Evolutionary conservation across 371 early-diverging fungal species (phyloP), one percentile per base, ranked within the genome.

Genomic region (Rhizopus arrhizus): DNA sequence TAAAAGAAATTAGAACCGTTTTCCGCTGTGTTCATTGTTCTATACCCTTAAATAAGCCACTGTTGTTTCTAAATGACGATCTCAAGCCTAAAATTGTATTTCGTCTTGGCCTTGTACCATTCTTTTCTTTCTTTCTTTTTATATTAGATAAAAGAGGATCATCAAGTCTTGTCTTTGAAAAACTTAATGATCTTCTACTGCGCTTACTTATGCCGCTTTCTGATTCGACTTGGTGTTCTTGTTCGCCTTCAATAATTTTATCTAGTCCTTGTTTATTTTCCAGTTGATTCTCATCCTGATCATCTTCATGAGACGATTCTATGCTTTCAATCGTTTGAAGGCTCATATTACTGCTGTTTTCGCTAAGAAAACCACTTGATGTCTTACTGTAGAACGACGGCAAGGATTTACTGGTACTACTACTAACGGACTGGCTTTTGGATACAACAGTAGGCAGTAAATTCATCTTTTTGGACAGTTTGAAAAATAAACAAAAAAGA

Each of bases 401-500:
- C 11, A 48, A 40, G 10, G 53, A 47, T 41, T 40, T 29, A 22
- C 29, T 38, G 15, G 49, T 35, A 13, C 28, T 58, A 5, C 7
- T 48, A 29, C 22, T 15, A 48, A 5, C 10, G 6, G 43, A 43
- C 2, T 43, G 12, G 43, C 49, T 48, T 5, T 28, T 8, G 15
- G 41, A 29, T 55, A 43, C 32, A 4, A 38, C 9, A 2, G 46
- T 15, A 15, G 8, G 16, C 0, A 15, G 12, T 4, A 64, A 3
- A 11, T 38, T 35, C 47, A 65, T 51, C 29, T 56, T 59, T 65
- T 64, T 60, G 38, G 82, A 86, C 3, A 90, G 66, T 53, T 78
- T 81, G 2, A 75, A 82, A 61, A 86, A 89, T 28, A 87, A 73
- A 4, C 75, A 66, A 74, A 91, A 89, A 34, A 91, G 62, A 2